Evolutionary conservation across 371 early-diverging fungal species (phyloP).

Genomic region (Mortierella sp.): DNA sequence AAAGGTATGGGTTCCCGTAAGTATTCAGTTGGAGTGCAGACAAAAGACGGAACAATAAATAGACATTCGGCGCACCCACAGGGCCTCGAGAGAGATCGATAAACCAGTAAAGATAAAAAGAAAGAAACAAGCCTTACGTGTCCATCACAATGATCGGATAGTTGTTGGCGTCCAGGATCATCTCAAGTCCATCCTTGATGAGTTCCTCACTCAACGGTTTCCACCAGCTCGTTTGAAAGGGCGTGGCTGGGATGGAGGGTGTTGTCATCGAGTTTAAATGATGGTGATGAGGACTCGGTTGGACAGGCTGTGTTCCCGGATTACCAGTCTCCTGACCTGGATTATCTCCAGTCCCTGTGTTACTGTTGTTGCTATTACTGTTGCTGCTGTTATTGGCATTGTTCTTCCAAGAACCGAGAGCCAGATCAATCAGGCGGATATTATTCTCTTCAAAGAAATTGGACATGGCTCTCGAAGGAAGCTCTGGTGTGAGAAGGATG

Average conservation of each 20-base stretch:
- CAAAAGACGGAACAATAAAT: too few species aligned
- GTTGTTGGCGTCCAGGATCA: constrained; percentile 76
- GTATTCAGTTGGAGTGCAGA: too few species aligned
- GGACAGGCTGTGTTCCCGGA: neutral
- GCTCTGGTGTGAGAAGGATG: constrained; percentile 88
- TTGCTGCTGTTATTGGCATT: constrained; percentile 13
- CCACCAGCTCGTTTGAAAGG: constrained; percentile 68
- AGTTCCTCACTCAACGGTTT: constrained; percentile 94
- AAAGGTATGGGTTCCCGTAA: too few species aligned
- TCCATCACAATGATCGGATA: constrained; percentile 93
- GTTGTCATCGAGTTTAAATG: neutral
- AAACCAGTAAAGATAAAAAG: too few species aligned
- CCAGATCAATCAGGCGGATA: constrained; percentile 71
- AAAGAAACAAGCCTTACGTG: constrained; percentile 65
- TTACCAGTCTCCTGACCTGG: constrained; percentile 5
- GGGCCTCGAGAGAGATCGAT: too few species aligned
- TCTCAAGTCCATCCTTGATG: constrained; percentile 91
- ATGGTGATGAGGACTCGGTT: neutral
- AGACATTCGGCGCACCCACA: too few species aligned
- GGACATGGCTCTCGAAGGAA: constrained; percentile 79
- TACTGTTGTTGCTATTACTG: constrained; percentile 3
- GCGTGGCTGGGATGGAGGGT: constrained; percentile 39
- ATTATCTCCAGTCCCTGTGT: constrained; percentile 3
- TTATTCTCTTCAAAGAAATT: constrained; percentile 84
- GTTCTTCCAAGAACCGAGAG: constrained; percentile 38